Percentiles rank a stretch among this genome's conserved stretches.
phyloP scores from a whole-genome alignment of 192 early-diverging fungal genomes.

The Allomyces arbusculus region DNA sequence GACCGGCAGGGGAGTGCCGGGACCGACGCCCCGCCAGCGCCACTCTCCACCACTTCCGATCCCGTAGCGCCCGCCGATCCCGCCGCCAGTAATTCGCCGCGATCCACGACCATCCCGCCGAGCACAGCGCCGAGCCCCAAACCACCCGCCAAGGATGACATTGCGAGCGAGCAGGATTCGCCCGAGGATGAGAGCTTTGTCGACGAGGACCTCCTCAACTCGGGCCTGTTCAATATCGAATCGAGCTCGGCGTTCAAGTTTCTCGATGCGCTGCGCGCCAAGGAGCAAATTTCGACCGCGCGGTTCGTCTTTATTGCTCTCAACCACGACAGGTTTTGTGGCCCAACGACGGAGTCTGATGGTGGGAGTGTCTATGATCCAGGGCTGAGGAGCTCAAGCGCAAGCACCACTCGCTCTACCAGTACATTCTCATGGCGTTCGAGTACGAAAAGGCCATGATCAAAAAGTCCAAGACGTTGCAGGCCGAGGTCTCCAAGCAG shows the following conservation, averaged over 20 bases:
- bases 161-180: not conserved
- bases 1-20: too few species aligned
- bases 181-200: not conserved
- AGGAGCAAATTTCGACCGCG: not conserved
- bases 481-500: constrained; percentile 25
- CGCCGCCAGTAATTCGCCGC: too few species aligned
- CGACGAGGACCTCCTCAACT: constrained; percentile 1
- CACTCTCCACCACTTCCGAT: too few species aligned
- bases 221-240: constrained; percentile 3
- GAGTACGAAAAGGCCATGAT: constrained; percentile 27
- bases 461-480: constrained; percentile 20
- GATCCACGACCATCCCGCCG: too few species aligned
- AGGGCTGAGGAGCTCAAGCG: not conserved
- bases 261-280: not conserved
- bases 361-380: not conserved
- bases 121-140: too few species aligned
- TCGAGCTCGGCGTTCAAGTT: constrained; percentile 1
- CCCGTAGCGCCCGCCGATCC: too few species aligned
- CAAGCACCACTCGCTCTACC: constrained; percentile 1
- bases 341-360: not conserved
- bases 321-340: not conserved
- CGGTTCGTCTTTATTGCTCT: not conserved
- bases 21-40: too few species aligned
- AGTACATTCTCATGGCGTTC: not conserved
- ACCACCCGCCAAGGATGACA: too few species aligned